phyloP scores from a whole-genome alignment of 495 filamentous ascomycete genomes.

The Aspergillus cristatus region DNA sequence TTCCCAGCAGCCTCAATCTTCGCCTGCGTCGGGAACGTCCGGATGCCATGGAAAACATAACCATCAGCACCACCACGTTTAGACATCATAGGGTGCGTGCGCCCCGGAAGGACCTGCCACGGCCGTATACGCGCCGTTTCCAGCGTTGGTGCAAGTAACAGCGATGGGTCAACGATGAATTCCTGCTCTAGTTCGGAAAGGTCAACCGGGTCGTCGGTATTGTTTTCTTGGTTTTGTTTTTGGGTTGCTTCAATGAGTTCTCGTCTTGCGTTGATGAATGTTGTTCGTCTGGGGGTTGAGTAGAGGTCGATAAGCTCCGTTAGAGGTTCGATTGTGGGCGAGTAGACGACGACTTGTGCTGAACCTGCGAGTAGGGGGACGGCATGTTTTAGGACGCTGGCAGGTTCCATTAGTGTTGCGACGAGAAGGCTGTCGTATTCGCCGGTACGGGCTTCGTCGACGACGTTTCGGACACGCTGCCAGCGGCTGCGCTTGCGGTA shows the following conservation, averaged over 20 bases:
- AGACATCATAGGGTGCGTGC: conserved; percentile 93
- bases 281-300: conserved; percentile 61
- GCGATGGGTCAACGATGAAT: conserved; percentile 74
- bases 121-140: conserved; percentile 64
- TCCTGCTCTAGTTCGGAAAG: conserved; percentile 50
- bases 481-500: conserved; percentile 81
- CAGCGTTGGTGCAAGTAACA: conserved; percentile 68
- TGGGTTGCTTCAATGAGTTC: conserved; percentile 23
- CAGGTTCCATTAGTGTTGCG: conserved; percentile 68
- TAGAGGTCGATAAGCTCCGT: conserved; percentile 69
- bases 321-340: conserved; percentile 67
- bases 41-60: conserved; percentile 75
- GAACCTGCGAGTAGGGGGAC: conserved; percentile 77
- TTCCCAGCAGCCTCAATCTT: conserved; percentile 76
- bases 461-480: conserved; percentile 53
- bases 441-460: conserved; percentile 64
- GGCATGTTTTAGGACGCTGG: conserved; percentile 59
- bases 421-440: conserved; percentile 77
- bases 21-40: conserved; percentile 67
- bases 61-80: conserved; percentile 80
- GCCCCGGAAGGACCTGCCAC: conserved; percentile 87
- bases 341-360: conserved; percentile 77
- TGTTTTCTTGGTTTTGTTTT: conserved; percentile 16
- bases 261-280: conserved; percentile 48
- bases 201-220: conserved; percentile 26